Percentiles rank a stretch among this genome's conserved stretches.
Evolutionary conservation across 176 grass and related monocot species (phyloP).

Genomic region (Juncus inflexus): DNA sequence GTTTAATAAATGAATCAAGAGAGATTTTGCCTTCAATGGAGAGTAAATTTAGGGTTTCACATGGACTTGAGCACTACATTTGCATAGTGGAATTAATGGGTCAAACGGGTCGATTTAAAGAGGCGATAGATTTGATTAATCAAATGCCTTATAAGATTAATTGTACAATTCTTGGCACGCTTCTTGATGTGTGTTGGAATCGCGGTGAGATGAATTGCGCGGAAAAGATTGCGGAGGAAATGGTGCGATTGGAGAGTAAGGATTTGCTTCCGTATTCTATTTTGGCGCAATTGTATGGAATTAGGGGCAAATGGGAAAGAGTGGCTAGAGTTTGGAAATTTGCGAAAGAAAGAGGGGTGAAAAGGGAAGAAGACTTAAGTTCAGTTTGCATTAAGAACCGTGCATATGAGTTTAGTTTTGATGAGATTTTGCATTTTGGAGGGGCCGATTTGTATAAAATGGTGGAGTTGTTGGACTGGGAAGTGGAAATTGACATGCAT

Average conservation of each 20-base stretch:
- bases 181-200: conserved; percentile 70
- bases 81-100: conserved; percentile 67
- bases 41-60: conserved; percentile 44
- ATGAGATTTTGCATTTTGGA: conserved; percentile 62
- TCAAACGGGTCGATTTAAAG: conserved; percentile 51
- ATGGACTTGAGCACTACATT: conserved; percentile 46
- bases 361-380: conserved; percentile 51
- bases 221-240: conserved; percentile 54
- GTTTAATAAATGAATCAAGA: conserved; percentile 46
- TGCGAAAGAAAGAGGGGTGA: conserved; percentile 54
- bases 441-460: conserved; percentile 45
- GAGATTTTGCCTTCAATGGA: conserved; percentile 53
- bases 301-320: conserved; percentile 77
- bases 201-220: conserved; percentile 41
- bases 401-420: conserved; percentile 48
- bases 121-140: conserved; percentile 55
- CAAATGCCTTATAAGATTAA: conserved; percentile 33
- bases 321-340: conserved; percentile 67
- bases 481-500: conserved; percentile 34
- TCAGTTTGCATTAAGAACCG: conserved; percentile 65
- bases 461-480: conserved; percentile 54
- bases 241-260: conserved; percentile 43
- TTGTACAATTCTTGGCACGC: conserved; percentile 36
- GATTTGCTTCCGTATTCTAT: conserved; percentile 61
- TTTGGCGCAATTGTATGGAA: conserved; percentile 50